Evolutionary conservation across 2,329 filamentous ascomycete genomes (phyloP).

Genomic region (Fusarium sp.): DNA sequence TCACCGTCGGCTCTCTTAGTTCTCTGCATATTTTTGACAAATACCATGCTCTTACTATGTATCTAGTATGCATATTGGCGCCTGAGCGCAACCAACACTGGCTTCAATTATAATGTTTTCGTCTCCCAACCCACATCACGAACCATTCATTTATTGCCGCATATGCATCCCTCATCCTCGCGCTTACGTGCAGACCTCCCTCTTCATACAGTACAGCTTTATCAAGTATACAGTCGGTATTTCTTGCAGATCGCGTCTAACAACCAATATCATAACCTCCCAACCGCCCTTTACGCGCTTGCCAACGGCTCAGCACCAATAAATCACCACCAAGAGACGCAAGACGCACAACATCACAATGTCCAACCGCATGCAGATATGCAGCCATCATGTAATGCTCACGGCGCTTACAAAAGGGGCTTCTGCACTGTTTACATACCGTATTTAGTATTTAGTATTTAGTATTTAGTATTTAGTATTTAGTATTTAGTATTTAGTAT

Average conservation of each 20-base stretch:
- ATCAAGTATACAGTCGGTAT: neutral
- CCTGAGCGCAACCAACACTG: neutral
- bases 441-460: neutral
- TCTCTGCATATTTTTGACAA: neutral
- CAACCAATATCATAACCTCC: neutral
- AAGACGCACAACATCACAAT: conserved; percentile 10
- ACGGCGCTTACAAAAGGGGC: conserved; percentile 23
- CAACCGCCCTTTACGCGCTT: conserved; percentile 37
- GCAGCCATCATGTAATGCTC: conserved; percentile 8
- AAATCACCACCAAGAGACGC: neutral
- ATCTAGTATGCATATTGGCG: conserved; percentile 9
- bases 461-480: conserved; percentile 11
- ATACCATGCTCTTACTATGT: neutral
- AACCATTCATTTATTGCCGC: neutral
- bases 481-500: conserved; percentile 13
- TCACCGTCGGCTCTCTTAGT: neutral
- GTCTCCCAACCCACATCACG: neutral
- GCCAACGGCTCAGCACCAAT: conserved; percentile 24
- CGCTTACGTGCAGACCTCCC: conserved; percentile 12
- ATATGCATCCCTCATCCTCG: conserved; percentile 20
- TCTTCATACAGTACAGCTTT: neutral
- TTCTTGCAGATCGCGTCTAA: conserved; percentile 34
- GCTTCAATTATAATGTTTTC: neutral
- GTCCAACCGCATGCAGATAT: conserved; percentile 11
- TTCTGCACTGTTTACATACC: neutral